Percentiles rank a stretch among this genome's conserved stretches.
phyloP scores from a whole-genome alignment of 176 grass and related monocot species.

The Carex scoparia region DNA sequence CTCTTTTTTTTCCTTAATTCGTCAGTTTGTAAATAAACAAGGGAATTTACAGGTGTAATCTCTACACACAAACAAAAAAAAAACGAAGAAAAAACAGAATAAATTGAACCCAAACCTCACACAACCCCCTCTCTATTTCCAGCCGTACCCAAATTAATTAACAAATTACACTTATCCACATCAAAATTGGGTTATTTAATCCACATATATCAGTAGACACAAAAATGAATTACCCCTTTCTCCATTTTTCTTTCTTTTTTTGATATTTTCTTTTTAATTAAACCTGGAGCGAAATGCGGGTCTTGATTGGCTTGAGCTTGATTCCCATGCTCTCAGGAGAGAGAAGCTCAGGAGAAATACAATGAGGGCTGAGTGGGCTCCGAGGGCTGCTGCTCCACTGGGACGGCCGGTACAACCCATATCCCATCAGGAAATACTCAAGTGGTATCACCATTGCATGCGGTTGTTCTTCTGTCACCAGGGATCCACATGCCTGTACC shows the following conservation, averaged over 20 bases:
- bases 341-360: conserved; percentile 81
- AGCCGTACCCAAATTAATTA: conserved; percentile 32
- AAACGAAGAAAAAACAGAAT: conserved; percentile 20
- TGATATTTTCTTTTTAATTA: conserved; percentile 34
- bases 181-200: conserved; percentile 40
- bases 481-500: conserved; percentile 85
- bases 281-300: conserved; percentile 45
- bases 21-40: conserved; percentile 29
- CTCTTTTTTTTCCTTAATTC: neutral
- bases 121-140: conserved; percentile 28
- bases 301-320: conserved; percentile 98
- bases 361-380: conserved; percentile 64
- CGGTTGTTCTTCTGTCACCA: conserved; percentile 90
- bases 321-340: conserved; percentile 98
- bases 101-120: conserved; percentile 40
- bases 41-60: conserved; percentile 53
- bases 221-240: conserved; percentile 32
- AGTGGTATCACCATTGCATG: conserved; percentile 88
- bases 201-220: conserved; percentile 24
- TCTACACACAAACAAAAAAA: conserved; percentile 19
- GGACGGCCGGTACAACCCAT: conserved; percentile 67
- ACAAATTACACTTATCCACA: conserved; percentile 47
- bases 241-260: conserved; percentile 15
- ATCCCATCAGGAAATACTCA: conserved; percentile 89
- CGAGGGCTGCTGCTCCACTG: conserved; percentile 56